Conservation (phyloP, 768 basidiomycete genomes). For the Dioszegia hungarica region DNA sequence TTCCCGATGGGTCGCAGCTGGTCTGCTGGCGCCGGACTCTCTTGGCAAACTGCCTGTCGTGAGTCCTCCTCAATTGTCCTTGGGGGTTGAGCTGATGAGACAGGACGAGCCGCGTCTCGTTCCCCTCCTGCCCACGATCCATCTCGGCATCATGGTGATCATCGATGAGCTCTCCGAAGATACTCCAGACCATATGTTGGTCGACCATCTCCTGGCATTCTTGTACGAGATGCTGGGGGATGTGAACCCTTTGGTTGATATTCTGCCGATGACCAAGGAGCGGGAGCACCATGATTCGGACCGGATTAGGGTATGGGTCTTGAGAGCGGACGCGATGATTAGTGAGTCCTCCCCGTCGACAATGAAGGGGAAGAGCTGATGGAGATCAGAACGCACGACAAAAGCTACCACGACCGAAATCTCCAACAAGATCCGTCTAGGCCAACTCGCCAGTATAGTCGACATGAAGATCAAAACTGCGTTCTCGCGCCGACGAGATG, state of each 20-base stretch:
- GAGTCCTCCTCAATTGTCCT: not conserved
- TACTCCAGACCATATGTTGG: not conserved
- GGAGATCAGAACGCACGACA: not conserved
- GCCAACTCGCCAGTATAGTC: slow-evolving; percentile 13
- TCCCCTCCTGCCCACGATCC: not conserved
- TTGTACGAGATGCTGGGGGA: slow-evolving; percentile 15
- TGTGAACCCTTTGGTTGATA: slow-evolving; percentile 9
- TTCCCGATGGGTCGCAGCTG: slow-evolving; percentile 2
- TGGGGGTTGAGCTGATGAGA: not conserved
- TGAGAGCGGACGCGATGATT: slow-evolving; percentile 7
- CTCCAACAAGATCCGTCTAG: slow-evolving; percentile 21
- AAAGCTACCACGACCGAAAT: slow-evolving; percentile 1
- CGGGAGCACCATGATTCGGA: slow-evolving; percentile 5
- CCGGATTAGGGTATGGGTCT: not conserved
- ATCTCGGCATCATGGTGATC: not conserved
- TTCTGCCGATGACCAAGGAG: not conserved
- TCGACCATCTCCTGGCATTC: slow-evolving; percentile 8
- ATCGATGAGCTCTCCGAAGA: not conserved
- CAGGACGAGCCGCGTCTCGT: not conserved
- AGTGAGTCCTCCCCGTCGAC: slow-evolving; percentile 14
- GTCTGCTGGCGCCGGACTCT: not conserved
- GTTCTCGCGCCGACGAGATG: not conserved
- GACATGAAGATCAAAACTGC: slow-evolving; percentile 6
- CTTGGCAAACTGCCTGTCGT: not conserved
- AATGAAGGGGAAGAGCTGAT: not conserved